Evolutionary conservation across 2,329 filamentous ascomycete genomes (phyloP).

Genomic region (Phaeosphaeria sp.): DNA sequence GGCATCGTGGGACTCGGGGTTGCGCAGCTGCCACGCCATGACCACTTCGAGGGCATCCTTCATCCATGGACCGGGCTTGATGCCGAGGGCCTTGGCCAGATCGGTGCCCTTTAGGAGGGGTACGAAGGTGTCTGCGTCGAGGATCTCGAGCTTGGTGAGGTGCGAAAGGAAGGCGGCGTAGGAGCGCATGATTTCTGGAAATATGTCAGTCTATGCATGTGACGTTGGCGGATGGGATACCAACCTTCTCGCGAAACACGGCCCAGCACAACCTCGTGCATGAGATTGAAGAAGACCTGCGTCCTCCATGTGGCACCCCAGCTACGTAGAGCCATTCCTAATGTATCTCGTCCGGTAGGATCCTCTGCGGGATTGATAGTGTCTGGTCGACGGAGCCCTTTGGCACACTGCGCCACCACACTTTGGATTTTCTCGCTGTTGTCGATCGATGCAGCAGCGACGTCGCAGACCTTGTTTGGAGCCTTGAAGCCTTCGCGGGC

Average conservation of each 20-base stretch:
- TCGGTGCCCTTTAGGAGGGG: slow-evolving; percentile 74
- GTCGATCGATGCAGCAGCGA: slow-evolving; percentile 70
- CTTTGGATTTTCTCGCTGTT: slow-evolving; percentile 69
- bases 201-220: slow-evolving; percentile 19
- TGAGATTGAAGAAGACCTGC: slow-evolving; percentile 71
- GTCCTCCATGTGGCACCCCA: slow-evolving; percentile 78
- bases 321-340: slow-evolving; percentile 76
- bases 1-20: slow-evolving; percentile 71
- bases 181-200: slow-evolving; percentile 53
- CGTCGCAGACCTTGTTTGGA: slow-evolving; percentile 75
- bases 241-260: slow-evolving; percentile 52
- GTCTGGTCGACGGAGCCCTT: slow-evolving; percentile 55
- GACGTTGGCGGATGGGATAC: slow-evolving; percentile 14
- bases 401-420: slow-evolving; percentile 62
- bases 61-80: slow-evolving; percentile 84
- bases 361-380: slow-evolving; percentile 54
- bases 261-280: slow-evolving; percentile 64
- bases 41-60: slow-evolving; percentile 78
- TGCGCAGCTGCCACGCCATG: slow-evolving; percentile 86
- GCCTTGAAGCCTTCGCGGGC: slow-evolving; percentile 80
- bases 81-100: slow-evolving; percentile 70
- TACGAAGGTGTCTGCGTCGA: slow-evolving; percentile 57
- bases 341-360: slow-evolving; percentile 61
- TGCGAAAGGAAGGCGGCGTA: slow-evolving; percentile 63
- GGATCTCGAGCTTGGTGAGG: slow-evolving; percentile 58